Conservation (phyloP, 345 rosid species). For the Fremontodendron californicum region DNA sequence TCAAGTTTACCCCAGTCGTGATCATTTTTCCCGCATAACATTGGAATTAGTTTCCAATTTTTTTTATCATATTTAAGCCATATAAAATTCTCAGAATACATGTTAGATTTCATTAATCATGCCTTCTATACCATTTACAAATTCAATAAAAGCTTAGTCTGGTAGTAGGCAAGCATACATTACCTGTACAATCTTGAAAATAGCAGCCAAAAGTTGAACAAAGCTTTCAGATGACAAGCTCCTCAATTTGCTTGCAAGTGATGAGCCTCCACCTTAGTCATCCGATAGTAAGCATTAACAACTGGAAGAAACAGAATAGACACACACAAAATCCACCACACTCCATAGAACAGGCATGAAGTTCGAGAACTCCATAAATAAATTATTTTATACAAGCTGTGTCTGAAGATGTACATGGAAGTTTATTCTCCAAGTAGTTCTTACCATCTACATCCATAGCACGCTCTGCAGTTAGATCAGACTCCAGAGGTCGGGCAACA, state of each 20-base stretch:
- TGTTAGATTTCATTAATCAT: not conserved
- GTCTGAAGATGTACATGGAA: not conserved
- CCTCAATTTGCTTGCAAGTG: conserved; percentile 93
- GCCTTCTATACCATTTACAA: not conserved
- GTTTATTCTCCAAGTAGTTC: conserved; percentile 9
- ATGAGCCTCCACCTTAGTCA: conserved; percentile 70
- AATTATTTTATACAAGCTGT: not conserved
- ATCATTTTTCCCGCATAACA: not conserved
- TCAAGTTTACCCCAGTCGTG: not conserved
- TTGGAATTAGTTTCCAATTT: not conserved
- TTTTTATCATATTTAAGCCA: not conserved
- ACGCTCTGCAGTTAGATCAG: conserved; percentile 68
- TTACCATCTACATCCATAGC: conserved; percentile 75
- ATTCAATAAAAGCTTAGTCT: not conserved
- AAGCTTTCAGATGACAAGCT: conserved; percentile 85
- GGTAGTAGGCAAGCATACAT: conserved; percentile 44
- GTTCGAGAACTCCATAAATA: not conserved
- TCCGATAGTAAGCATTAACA: conserved; percentile 23
- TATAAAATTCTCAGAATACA: not conserved
- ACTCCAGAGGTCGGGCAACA: conserved; percentile 58
- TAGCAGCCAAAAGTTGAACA: conserved; percentile 79
- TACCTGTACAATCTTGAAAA: conserved; percentile 90
- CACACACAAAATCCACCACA: not conserved
- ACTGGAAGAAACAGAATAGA: conserved; percentile 13
- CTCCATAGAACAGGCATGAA: not conserved